phyloP scores from a whole-genome alignment of 306 rosid species.

The Pterocarpus macrocarpus region DNA sequence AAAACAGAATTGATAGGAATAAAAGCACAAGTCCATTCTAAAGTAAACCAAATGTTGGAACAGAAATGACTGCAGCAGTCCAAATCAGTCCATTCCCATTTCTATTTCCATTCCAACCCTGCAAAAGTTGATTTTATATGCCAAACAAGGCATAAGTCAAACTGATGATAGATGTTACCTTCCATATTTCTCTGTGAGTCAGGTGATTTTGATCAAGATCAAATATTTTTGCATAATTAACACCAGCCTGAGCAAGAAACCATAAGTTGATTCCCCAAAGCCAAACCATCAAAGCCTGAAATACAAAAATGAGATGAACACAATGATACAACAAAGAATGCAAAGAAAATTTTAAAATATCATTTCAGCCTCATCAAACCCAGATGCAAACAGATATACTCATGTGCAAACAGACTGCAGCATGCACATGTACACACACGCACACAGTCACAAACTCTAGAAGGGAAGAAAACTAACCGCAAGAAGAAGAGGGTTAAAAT shows the following conservation, averaged over 20 bases:
- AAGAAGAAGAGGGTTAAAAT: conserved; percentile 96
- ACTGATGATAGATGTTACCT: conserved; percentile 62
- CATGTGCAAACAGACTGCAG: conserved; percentile 8
- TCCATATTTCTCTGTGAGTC: conserved; percentile 93
- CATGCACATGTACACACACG: neutral
- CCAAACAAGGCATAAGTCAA: conserved; percentile 33
- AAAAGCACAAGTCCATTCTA: conserved; percentile 17
- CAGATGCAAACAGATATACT: conserved; percentile 29
- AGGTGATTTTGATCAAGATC: conserved; percentile 93
- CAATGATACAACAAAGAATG: conserved; percentile 37
- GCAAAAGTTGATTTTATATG: neutral
- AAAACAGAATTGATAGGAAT: conserved; percentile 26
- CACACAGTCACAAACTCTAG: neutral
- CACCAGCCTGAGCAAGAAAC: conserved; percentile 73
- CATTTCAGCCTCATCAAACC: conserved; percentile 26
- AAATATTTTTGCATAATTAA: conserved; percentile 82
- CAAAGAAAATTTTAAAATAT: conserved; percentile 25
- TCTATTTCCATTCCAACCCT: conserved; percentile 10
- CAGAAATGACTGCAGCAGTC: conserved; percentile 17
- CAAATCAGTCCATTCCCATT: conserved; percentile 22
- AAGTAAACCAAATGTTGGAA: conserved; percentile 32
- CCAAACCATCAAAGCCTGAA: conserved; percentile 97
- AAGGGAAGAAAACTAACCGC: conserved; percentile 65
- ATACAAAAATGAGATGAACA: conserved; percentile 1
- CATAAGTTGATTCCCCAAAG: conserved; percentile 97